A percentile compares a stretch with the other conserved stretches of the same genome.
Evolutionary conservation across 768 basidiomycete genomes (phyloP).

Genomic region (Roridomyces roridus): DNA sequence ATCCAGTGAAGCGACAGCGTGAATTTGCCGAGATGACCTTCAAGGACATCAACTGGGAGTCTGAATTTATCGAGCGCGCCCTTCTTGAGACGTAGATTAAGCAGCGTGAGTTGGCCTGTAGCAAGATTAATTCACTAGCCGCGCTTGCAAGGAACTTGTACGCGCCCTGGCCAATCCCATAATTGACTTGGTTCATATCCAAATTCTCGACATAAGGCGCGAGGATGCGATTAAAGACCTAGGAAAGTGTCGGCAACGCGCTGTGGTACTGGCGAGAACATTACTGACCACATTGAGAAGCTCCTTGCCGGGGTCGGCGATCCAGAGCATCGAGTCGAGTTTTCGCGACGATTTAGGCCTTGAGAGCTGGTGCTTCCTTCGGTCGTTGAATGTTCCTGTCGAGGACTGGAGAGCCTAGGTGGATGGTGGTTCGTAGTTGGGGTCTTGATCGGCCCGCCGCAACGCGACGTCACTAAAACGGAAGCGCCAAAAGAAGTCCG

Average conservation of each 20-base stretch:
- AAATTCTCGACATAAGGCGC: constrained; percentile 97
- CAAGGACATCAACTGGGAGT: constrained; percentile 92
- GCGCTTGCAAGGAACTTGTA: neutral
- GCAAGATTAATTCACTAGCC: constrained; percentile 13
- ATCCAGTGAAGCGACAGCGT: constrained; percentile 89
- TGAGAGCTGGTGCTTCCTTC: no score
- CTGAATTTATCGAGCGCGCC: constrained; percentile 95
- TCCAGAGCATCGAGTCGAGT: constrained; percentile 72
- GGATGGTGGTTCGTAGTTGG: no score
- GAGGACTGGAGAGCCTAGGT: no score
- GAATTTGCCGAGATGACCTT: constrained; percentile 90
- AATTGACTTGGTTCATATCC: constrained; percentile 93
- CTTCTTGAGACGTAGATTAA: constrained; percentile 87
- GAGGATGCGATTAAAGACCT: constrained; percentile 89
- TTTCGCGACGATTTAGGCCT: no score
- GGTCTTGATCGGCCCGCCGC: no score
- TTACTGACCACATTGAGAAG: constrained; percentile 75
- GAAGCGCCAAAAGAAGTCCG: no score
- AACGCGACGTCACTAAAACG: no score
- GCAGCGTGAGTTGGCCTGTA: constrained; percentile 81
- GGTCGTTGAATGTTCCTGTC: no score
- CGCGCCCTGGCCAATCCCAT: constrained; percentile 87
- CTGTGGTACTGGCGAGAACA: neutral
- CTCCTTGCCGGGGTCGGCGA: constrained; percentile 87
- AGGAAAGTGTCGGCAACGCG: neutral